Evolutionary conservation across 2,329 filamentous ascomycete genomes (phyloP).

Genomic region (Diaporthe longicolla): DNA sequence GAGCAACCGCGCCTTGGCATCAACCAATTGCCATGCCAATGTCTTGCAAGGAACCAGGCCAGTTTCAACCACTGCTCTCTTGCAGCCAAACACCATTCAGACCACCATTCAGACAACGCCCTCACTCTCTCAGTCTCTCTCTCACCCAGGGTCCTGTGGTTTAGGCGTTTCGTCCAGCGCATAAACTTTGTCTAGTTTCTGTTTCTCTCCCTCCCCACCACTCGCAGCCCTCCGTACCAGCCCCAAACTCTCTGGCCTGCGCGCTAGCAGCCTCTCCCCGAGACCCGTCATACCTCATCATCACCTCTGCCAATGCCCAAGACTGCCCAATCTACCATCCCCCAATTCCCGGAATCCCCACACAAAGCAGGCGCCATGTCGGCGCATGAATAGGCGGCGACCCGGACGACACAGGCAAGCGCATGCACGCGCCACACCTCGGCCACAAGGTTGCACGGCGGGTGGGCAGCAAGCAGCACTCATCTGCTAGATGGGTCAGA

Average conservation of each 20-base stretch:
- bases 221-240: neutral
- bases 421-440: conserved; percentile 28
- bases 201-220: conserved; percentile 10
- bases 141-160: neutral
- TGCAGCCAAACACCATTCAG: conserved; percentile 3
- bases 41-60: conserved; percentile 7
- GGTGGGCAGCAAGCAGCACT: neutral
- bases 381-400: conserved; percentile 32
- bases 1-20: conserved; percentile 11
- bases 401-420: neutral
- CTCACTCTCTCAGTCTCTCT: neutral
- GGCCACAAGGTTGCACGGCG: neutral
- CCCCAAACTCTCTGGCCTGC: conserved; percentile 11
- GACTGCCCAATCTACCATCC: neutral
- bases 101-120: neutral
- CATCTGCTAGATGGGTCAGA: neutral
- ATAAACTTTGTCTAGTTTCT: conserved; percentile 20
- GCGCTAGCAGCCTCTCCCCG: neutral
- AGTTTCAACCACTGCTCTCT: conserved; percentile 23
- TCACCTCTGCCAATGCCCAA: neutral
- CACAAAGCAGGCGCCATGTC: conserved; percentile 12
- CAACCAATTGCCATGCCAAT: neutral
- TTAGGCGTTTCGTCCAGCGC: conserved; percentile 29
- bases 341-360: neutral
- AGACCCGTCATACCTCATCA: neutral